Base-by-base conservation (phyloP, 208 protist species). In the Leishmania amazonensis region DNA sequence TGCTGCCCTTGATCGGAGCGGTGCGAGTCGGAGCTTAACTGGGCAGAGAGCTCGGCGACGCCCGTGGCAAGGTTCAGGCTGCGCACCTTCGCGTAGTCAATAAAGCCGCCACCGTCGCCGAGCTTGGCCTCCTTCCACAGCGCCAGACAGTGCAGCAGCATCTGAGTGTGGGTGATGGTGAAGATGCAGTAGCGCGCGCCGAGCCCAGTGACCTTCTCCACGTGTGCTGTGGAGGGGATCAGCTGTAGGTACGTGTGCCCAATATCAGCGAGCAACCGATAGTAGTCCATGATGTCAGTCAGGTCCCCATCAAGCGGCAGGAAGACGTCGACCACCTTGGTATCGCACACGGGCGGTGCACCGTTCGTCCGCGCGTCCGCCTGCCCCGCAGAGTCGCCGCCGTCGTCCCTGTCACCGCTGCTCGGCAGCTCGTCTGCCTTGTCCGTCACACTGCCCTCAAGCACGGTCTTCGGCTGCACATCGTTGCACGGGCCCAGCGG, bases 141-240 rank as follows among this genome's bases (percentile, higher is more conserved):
- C 31, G 64, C 71, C 38, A 86, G 76, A 53, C 81, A 74, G 83
- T 86, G 83, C 40, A 82, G 78, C 40, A 86, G 58, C 6, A 79
- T 60, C 74, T 86, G 83, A 0, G 75, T 86, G 83, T 86, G 83
- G n/a, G 28, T 80, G 78, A 79, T 79, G 51, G 81, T 72, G 40
- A 83, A 80, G 74, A 70, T 24, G 67, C 77, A 86, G 83, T 86
- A 86, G 68, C 81, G 75, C 73, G 76, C 75, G 45, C 60, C 83
- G 1, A 86, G 67, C 64, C 65, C 58, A 65, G 62, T 79, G 19
- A 74, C 70, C 74, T 86, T 82, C 71, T 77, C 45, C 74, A 47
- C 13, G 21, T 77, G 3, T 47, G 15, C 47, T 31, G 74, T 60
- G n/a, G 38, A 42, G 54, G 38, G 31, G 53, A 77, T 35, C 13